Evolutionary conservation across 345 rosid genomes (phyloP), one percentile per base, ranked within the genome.

Genomic region (Theobroma cacao): DNA sequence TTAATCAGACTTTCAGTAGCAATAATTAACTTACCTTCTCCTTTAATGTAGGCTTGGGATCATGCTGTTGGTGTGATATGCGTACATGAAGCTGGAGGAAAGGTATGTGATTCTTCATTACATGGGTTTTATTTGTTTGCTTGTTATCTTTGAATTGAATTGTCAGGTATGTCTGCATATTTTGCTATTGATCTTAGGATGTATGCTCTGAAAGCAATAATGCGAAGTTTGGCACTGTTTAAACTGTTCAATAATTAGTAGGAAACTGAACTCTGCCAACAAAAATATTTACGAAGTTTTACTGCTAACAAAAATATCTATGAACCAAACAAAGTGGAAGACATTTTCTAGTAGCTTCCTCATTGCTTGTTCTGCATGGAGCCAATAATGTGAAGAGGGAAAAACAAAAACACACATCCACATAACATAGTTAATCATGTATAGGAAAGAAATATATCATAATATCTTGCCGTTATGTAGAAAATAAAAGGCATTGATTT

Each of bases 21-120:
- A 45, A 40, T 36, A 33, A 22, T 77, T 65, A 31, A 82, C 75
- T 66, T 18, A 31, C 75, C 13, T 36, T 75, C 59, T 78, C 38
- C 43, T 62, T 72, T 48, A 58, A 33, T 81, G 56, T 81, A 95
- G 98, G 85, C 90, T 52, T 95, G 98, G 98, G 98, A 95, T 86
- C 98, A 93, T 89, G 98, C 97, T 83, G 95, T 91, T 83, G 98
- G 98, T 53, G 76, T 90, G 76, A 86, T 93, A 80, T 95, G 98
- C 7, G 95, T 92, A 63, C 90, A 78, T 78, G 98, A 95, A 88
- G 97, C 98, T 0, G 97, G 95, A 75, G 98, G 98, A 81, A 95
- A 86, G 98, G 98, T 94, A 72, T 17, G 77, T 59, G 12, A 14
- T 78, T 43, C 55, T 68, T 68, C 18, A 13, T 22, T 43, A 13